Base-by-base conservation (phyloP, 208 protist genomes). In the Trypanosoma cruzi region DNA sequence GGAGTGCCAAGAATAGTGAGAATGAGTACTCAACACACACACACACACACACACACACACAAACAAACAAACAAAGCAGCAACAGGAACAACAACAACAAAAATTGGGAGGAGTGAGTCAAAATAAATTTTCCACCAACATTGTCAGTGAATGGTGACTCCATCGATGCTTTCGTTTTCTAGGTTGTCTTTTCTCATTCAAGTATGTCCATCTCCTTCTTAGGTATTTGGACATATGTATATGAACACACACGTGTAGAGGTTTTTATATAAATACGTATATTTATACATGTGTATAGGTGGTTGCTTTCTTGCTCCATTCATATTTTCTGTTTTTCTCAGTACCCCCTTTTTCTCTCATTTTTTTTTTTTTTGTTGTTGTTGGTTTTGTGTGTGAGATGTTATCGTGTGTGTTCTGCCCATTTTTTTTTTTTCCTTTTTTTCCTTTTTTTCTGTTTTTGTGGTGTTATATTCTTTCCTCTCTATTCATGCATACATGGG, bases 401-500 rank as follows among this genome's bases (percentile, higher is more conserved):
- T 22, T 5, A n/a, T 20, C 4, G 5, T 13, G 4, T 5, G 11
- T 4, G 44, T 49, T 22, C 44, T 3, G 16, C 44, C 11, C 5
- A 22, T 49, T 14, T 55, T 54, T 40, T 64, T 68, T 68, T 68
- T 69, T 58, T 75, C 68, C 13, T 57, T 68, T 56, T 50, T 53
- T 36, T 57, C 64, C 36, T 64, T n/a, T 68, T 10, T 26, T 49
- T 58, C 31, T 54, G 8, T 58, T 34, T 63, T 60, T 71, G n/a
- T 20, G 2, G 36, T 4, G 6, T 40, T 40, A 10, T 10, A 40
- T 4, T 10, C 36, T 40, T 10, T 40, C 36, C 36, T 40, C 10
- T 4, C 36, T 40, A 40, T n/a, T n/a, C n/a, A n/a, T n/a, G n/a
- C n/a, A n/a, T 64, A 34, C 24, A 14, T 59, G 16, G 42, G n/a